Evolutionary conservation across 2,329 filamentous ascomycete species (phyloP), one percentile per base, ranked within the genome.

Genomic region (Phialophora macrospora): DNA sequence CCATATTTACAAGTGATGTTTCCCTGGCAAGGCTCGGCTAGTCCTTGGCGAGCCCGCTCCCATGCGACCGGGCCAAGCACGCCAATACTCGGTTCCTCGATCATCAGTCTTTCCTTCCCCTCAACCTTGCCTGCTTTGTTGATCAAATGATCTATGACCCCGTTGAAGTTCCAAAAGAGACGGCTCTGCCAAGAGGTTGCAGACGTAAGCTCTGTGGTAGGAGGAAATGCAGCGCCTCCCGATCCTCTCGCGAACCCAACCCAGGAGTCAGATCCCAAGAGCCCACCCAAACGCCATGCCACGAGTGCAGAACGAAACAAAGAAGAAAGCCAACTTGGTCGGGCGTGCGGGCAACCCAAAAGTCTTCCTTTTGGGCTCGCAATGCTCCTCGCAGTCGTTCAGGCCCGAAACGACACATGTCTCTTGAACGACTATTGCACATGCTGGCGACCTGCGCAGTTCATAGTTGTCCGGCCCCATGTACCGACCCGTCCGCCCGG

Each of bases 201-300:
- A 59, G 41, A 59, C 24, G 30, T n/a, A 48, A 59, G 20, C 48
- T 12, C 22, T 12, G 46, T 30, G 17, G n/a, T 7, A 46, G 41
- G 7, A 59, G 46, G 26, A 48, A 30, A 44, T n/a, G 17, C 11
- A 59, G 12, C 55, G 41, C 44, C 22, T 49, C 41, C 28, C 41
- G 24, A 28, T 32, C 24, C 41, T 49, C 46, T 44, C 26, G 44
- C 58, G 24, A 30, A 17, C 28, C 22, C 46, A 11, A 32, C 28
- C n/a, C 12, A 22, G 51, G 20, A 5, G 24, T n/a, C 3, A 38
- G 46, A 60, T 28, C 9, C 44, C 30, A 41, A 52, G 28, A 52
- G 14, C 32, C 46, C 9, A 22, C 46, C 48, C 22, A 12, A 62
- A 62, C 59, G 59, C 59, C 59, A 48, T 24, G 59, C 59, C 59